Evolutionary conservation across 2,329 filamentous ascomycete species (phyloP), one percentile per base, ranked within the genome.

Genomic region (Nemania serpens): DNA sequence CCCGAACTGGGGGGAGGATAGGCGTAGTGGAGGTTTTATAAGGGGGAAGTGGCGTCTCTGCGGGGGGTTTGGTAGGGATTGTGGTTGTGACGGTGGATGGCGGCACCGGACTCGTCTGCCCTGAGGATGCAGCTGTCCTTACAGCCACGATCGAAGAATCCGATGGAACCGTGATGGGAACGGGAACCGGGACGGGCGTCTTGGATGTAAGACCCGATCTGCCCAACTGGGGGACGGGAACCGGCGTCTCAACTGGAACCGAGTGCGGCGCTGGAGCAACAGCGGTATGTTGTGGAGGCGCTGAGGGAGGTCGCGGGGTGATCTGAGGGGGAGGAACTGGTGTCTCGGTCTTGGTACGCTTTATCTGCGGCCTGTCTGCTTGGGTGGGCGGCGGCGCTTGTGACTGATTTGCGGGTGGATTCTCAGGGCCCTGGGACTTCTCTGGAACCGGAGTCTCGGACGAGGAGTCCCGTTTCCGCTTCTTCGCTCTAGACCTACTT

Each of bases 291-390:
- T 60, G 69, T 45, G 73, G 72, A 1, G 73, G 73, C 2, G 72
- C 71, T 6, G 73, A 74, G 10, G 70, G 69, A 20, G 71, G 71
- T 25, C 72, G 66, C 22, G 75, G 69, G 18, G 75, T 70, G 48
- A 77, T 70, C 39, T 78, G 75, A 11, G 75, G 73, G 43, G 79
- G 79, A 50, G 81, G 82, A 33, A 85, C 77, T 11, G 83, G 84
- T 13, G 84, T 86, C 71, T 86, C 84, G 22, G 80, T 84, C 71
- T 85, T 86, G 64, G 76, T 81, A 36, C 82, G 79, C 70, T 86
- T 86, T 25, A 75, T 59, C 58, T 75, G 77, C 33, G 80, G 80
- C 46, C 67, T 67, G 34, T 75, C 77, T 17, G 66, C 39, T 29
- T 72, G 68, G 17, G 29, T 42, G 25, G 65, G 36, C 18, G 55